These are phyloP conservation scores for Malassezia restricta DNA, from an alignment of 1,284 basidiomycete genomes.

Conservation along the genomic window DNA sequence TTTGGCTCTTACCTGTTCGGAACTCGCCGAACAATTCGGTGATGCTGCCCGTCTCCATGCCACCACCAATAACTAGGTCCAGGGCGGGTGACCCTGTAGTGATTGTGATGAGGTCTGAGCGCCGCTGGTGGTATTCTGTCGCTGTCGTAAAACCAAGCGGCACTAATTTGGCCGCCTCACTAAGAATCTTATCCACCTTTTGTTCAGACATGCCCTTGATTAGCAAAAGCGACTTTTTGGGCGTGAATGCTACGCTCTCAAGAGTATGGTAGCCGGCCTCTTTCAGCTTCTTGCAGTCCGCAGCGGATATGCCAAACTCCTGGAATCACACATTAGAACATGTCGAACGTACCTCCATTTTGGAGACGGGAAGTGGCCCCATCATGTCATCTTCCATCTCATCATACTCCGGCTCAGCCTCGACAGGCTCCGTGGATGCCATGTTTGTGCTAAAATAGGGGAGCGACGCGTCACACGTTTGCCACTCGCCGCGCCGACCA, in stretches of 20 bases:
- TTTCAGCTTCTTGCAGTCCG: slow-evolving; percentile 90
- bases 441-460: background rate
- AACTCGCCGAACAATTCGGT: slow-evolving; percentile 99
- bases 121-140: slow-evolving; percentile 79
- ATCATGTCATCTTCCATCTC: slow-evolving; percentile 24
- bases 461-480: background rate
- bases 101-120: slow-evolving; percentile 92
- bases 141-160: slow-evolving; percentile 97
- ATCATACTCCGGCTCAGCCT: slow-evolving; percentile 13
- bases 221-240: slow-evolving; percentile 77
- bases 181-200: slow-evolving; percentile 90
- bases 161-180: slow-evolving; percentile 78
- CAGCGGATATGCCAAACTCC: slow-evolving; percentile 76
- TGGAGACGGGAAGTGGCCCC: slow-evolving; percentile 31
- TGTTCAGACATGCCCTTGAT: slow-evolving; percentile 97
- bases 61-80: slow-evolving; percentile 88
- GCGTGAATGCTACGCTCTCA: slow-evolving; percentile 90
- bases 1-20: slow-evolving; percentile 92
- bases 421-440: background rate
- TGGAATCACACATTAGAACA: slow-evolving; percentile 18
- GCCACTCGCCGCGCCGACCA: background rate
- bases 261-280: slow-evolving; percentile 87
- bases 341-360: slow-evolving; percentile 27
- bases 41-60: slow-evolving; percentile 95
- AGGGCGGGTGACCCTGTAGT: slow-evolving; percentile 93